Base-by-base conservation (phyloP, 2,329 filamentous ascomycete genomes). In the Ophiocordyceps unilateralis region DNA sequence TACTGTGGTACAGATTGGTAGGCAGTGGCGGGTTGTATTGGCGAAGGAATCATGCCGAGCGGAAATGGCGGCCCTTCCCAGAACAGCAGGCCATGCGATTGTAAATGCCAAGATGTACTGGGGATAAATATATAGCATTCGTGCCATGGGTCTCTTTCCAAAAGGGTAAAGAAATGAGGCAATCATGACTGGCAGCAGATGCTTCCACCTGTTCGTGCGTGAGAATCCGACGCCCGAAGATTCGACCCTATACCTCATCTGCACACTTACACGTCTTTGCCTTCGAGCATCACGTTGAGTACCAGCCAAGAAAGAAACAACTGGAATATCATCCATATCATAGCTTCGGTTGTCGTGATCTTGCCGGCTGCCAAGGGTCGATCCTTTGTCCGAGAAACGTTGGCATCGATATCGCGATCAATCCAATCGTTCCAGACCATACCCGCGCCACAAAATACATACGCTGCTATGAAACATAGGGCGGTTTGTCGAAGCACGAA, bases 381-480 rank as follows among this genome's bases (percentile, higher is more conserved):
- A 21, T 53, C 40, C 43, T 56, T 56, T 15, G 54, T 56, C n/a
- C 54, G 49, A 3, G 49, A 48, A 10, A 55, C 53, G 8, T 55
- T 48, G 20, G 46, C 45, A 30, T 56, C 54, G 23, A 56, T 54
- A 28, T 55, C 49, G 3, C 50, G 53, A 39, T 56, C 54, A 6
- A 56, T 47, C 46, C 48, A 55, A 44, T 56, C 54, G 32, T 56
- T 55, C 54, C 54, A 56, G 2, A 55, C 54, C 53, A 55, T 56
- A 9, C 53, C 54, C 1, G 54, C 54, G 6, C 54, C 54, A 36
- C 53, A 54, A 32, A 55, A 55, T 1, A 53, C 26, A 37, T 52
- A 55, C 2, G 50, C 46, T 28, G 49, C 47, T 14, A 51, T 22
- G 21, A 54, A 51, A 26, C 47, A 49, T 37, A 55, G 42, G 6